Evolutionary conservation across 2,329 filamentous ascomycete species (phyloP), one percentile per base, ranked within the genome.

Genomic region (Dichotomopilus funicola): DNA sequence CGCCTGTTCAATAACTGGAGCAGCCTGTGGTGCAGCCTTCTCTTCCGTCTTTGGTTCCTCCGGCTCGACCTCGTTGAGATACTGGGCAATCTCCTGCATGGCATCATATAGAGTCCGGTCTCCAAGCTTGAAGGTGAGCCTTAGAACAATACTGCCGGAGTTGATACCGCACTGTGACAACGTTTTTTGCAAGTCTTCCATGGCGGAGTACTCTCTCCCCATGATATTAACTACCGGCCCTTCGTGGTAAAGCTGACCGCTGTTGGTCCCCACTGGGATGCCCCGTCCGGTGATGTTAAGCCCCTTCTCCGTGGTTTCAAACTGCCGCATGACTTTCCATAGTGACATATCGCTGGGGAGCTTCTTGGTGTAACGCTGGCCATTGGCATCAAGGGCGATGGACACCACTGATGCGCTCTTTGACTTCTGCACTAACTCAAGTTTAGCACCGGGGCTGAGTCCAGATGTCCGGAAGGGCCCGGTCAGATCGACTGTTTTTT

Each of bases 261-360:
- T 81, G 57, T 73, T 76, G 40, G 71, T 74, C 12, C 79, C 80
- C 58, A 82, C 78, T 0, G 90, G 86, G n/a, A 87, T 78, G 2
- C 86, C 90, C 58, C 91, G 79, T 11, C 86, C 90, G 0, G 94
- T 97, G 63, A 99, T 82, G 68, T 96, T 96, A 62, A 89, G 74
- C 54, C 76, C 82, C 53, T 72, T 76, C 7, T 78, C 79, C 55
- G 77, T 76, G 49, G 78, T 87, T 72, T 99, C 94, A 62, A 97
- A 95, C 67, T 94, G 89, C 57, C 94, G 86, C 55, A 99, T 69
- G 34, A 97, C 78, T 63, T 90, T 82, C 94, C 94, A 99, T 71
- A 99, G 69, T 13, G 90, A 89, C 38, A 89, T 89, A 62, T 89
- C 87, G 70, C 88, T 95, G 1, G 91, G 85, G 59, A 97, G 91